phyloP scores from a whole-genome alignment of 225 moss, liverwort and hornwort species.

The Pseudoscleropodium purum region DNA sequence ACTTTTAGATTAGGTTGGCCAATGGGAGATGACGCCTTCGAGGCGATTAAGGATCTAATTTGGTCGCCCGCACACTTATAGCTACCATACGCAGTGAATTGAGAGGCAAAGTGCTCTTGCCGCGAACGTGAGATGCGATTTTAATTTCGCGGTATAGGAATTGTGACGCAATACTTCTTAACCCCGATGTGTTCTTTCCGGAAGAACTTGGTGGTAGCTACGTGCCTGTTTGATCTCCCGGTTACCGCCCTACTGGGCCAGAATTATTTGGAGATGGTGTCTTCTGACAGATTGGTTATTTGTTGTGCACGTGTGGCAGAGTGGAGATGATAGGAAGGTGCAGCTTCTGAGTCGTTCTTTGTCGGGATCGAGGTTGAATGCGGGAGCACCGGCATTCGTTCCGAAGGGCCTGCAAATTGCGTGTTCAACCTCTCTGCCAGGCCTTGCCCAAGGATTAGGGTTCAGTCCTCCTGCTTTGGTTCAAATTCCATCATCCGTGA shows the following conservation, averaged over 20 bases:
- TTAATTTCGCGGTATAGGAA: background rate
- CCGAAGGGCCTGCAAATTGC: constrained; percentile 60
- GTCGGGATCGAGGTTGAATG: constrained; percentile 79
- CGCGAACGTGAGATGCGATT: background rate
- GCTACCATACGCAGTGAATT: background rate
- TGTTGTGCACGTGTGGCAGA: constrained; percentile 2
- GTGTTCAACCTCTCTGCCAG: constrained; percentile 41
- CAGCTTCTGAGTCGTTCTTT: constrained; percentile 70
- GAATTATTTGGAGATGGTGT: background rate
- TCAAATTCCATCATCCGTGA: constrained; percentile 43
- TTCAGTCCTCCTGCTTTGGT: constrained; percentile 38
- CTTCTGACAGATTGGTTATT: constrained; percentile 12
- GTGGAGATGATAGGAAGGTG: constrained; percentile 27
- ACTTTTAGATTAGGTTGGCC: background rate
- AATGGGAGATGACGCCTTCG: background rate
- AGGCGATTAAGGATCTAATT: no score
- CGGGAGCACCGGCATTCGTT: constrained; percentile 81
- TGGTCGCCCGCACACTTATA: background rate
- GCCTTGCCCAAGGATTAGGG: constrained; percentile 22
- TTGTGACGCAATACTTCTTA: background rate
- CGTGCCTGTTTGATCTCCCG: background rate
- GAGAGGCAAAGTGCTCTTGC: no score
- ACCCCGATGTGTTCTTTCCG: no score
- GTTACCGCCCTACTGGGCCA: background rate
- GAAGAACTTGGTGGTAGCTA: background rate